A percentile compares a stretch with the other conserved stretches of the same genome.
These are phyloP conservation scores for Ustilago loliicola DNA, from an alignment of 1,284 basidiomycete genomes.

Conservation along the genomic window DNA sequence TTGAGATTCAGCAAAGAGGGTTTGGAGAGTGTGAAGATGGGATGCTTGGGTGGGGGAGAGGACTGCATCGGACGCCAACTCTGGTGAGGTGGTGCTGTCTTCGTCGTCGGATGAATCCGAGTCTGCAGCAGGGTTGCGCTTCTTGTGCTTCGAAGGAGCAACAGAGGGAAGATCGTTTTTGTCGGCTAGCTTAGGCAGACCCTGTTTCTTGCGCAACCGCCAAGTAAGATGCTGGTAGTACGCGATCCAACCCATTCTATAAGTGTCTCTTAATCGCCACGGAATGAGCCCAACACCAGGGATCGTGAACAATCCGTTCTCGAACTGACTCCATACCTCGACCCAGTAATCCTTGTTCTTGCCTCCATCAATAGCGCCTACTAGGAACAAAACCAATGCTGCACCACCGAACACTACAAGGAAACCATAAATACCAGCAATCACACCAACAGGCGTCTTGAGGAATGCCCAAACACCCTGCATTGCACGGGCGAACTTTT, in stretches of 20 bases:
- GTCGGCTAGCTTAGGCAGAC: constrained; percentile 38
- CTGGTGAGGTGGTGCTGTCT: neutral
- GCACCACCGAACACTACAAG: constrained; percentile 54
- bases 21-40: constrained; percentile 37
- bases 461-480: constrained; percentile 85
- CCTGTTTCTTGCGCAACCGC: constrained; percentile 38
- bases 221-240: constrained; percentile 70
- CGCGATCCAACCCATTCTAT: constrained; percentile 80
- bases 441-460: constrained; percentile 79
- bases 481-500: constrained; percentile 75
- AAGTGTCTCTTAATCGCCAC: constrained; percentile 81
- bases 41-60: constrained; percentile 32
- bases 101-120: constrained; percentile 11
- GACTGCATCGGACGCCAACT: constrained; percentile 26
- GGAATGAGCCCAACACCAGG: constrained; percentile 78
- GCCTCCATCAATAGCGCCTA: constrained; percentile 43
- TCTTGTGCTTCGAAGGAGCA: constrained; percentile 74
- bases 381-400: constrained; percentile 48
- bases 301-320: constrained; percentile 83
- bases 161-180: constrained; percentile 50
- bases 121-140: neutral
- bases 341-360: constrained; percentile 74
- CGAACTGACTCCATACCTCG: constrained; percentile 83
- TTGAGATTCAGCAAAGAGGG: constrained; percentile 40
- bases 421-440: constrained; percentile 84